Evolutionary conservation across 768 basidiomycete genomes (phyloP), one percentile per base, ranked within the genome.

Genomic region (Obba rivulosa): DNA sequence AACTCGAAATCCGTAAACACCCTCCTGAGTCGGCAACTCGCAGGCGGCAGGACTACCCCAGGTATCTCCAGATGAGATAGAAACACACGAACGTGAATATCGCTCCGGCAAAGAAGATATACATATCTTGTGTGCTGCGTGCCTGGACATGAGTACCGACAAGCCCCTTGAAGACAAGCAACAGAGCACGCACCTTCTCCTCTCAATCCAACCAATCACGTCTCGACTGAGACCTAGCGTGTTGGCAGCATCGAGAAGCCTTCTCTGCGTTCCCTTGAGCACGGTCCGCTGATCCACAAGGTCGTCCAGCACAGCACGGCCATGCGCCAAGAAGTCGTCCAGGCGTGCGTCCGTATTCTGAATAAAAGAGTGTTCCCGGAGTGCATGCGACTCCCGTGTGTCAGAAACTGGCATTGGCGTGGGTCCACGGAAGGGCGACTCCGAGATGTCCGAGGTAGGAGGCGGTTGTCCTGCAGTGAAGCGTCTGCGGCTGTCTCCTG

Each of bases 181-280:
- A 41, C 37, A 49, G 37, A 22, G 11, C 17, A 74, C 80, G 50
- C 53, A 92, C 93, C 91, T 96, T 66, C 96, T 75, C 53, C 84
- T 79, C 62, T 99, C 96, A 55, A 99, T 94, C 92, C 94, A 99
- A 7, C 89, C 85, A 65, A 99, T 97, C 28, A 95, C 94, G 62
- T 95, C 80, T 51, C 93, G 77, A 65, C 93, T 93, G 62, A 98
- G 69, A 0, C 96, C 96, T 50, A 99, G 68, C 21, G 92, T 96
- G 66, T 96, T 97, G 41, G 94, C 96, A 37, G 92, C 86, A 62
- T 90, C 86, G 48, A 96, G 67, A 43, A 99, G 67, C 46, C 89
- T 76, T 57, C 82, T 77, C 62, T 91, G 87, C 0, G 96, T 97
- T n/a, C 92, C 94, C 67, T 97, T 98, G 50, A 99, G 72, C 65